Evolutionary conservation across 768 basidiomycete species (phyloP), one percentile per base, ranked within the genome.

Genomic region (Trichaptum fuscoviolaceum): DNA sequence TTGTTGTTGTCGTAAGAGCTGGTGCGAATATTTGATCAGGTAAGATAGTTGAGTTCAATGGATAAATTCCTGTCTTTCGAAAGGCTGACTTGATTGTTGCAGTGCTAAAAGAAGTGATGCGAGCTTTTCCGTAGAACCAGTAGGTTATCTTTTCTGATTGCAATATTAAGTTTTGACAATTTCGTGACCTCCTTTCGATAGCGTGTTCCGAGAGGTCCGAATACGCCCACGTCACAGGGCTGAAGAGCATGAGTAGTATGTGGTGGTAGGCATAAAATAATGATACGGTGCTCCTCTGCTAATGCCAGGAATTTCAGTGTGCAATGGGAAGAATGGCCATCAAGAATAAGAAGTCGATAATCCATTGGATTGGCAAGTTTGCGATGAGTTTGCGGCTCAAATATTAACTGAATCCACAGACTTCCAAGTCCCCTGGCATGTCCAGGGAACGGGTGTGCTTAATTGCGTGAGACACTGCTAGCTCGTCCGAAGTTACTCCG

Each of bases 221-320:
- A 81, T 17, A 78, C 74, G 24, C 75, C 73, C 42, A 80, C 76
- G 70, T 81, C 73, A 57, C 72, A 75, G 7, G 78, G 76, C 66
- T 81, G 77, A 1, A 76, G 68, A n/a, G 62, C 67, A 68, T 80
- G 79, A 17, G 77, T 80, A 1, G 76, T 78, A 63, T 80, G 79
- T 12, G 76, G 70, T 6, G 76, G 74, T 34, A 79, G 72, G 60
- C 80, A 81, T 24, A 79, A 35, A 57, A 80, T 67, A 57, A 77
- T 71, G 59, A 80, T 79, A 7, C 69, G 59, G 57, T 77, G 65
- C 4, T 69, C 25, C 18, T 68, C 65, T 1, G 75, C 74, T 68
- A 71, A 78, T 6, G 67, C 42, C 64, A 72, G 71, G 67, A 81
- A 79, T n/a, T 26, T n/a, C 59, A 65, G 74, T 8, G 77, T 76